Conservation (phyloP, 768 basidiomycete genomes). For the Psilocybe subaeruginosa region DNA sequence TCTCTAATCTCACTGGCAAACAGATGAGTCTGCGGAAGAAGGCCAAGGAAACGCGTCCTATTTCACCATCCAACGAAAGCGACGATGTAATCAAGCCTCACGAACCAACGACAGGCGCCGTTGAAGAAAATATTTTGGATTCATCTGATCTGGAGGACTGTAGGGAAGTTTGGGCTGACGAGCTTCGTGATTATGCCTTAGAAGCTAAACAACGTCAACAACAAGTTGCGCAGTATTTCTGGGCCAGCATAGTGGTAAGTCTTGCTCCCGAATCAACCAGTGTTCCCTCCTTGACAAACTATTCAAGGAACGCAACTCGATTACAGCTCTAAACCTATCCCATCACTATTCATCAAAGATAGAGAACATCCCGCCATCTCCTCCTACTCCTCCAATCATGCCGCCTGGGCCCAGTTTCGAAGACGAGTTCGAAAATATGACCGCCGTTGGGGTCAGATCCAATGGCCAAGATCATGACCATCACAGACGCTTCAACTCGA, state of each 20-base stretch:
- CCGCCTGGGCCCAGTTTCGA: constrained; percentile 24
- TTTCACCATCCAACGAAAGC: constrained; percentile 29
- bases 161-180: constrained; percentile 74
- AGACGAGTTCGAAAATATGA: constrained; percentile 32
- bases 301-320: constrained; percentile 70
- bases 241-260: constrained; percentile 64
- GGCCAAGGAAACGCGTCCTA: constrained; percentile 31
- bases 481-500: constrained; percentile 28
- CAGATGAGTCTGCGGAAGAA: constrained; percentile 31
- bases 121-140: constrained; percentile 48
- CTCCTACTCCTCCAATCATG: constrained; percentile 32
- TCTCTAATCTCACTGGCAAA: constrained; percentile 2
- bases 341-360: constrained; percentile 59
- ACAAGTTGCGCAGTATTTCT: constrained; percentile 76
- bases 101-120: constrained; percentile 31
- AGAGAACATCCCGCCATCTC: constrained; percentile 44
- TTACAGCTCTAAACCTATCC: constrained; percentile 60
- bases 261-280: background rate
- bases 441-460: constrained; percentile 19
- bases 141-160: constrained; percentile 87
- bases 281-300: constrained; percentile 6
- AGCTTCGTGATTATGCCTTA: constrained; percentile 68
- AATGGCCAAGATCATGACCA: constrained; percentile 36
- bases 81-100: constrained; percentile 26
- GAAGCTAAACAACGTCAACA: constrained; percentile 76